Base-by-base conservation (phyloP, 495 filamentous ascomycete genomes). In the Penicillium steckii region DNA sequence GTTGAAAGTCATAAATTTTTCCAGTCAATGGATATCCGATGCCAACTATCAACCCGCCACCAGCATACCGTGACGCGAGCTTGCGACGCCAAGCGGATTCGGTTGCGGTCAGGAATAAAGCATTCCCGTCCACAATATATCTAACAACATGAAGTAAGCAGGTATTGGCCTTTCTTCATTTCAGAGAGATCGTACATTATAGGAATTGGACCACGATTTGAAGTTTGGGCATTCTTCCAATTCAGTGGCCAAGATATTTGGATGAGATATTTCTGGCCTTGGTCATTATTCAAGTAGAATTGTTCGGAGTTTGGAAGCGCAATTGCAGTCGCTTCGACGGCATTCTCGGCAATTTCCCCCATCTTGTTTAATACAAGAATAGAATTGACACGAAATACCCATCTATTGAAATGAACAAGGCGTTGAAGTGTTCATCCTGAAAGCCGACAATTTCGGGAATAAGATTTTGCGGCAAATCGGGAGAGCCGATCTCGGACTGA, bases 91-190 rank as follows among this genome's bases (percentile, higher is more conserved):
- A 62, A 22, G 56, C 46, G 5, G 49, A 43, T 27, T 67, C 64
- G 2, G 61, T 67, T 18, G 64, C 64, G 7, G 64, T 67, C 35
- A 67, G 18, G 46, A 67, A 67, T 18, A 64, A 22, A 1, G 61
- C 53, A 44, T 67, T 67, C 8, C 64, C 64, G 15, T 67, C 64
- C 17, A 67, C 58, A 7, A 62, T 56, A 44, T 67, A 67, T 48
- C 64, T 64, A 43, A 15, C 4, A 17, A 26, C 1, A 17, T 17
- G 33, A 8, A n/a, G 15, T 37, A 37, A 37, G 33, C n/a, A 37
- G n/a, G 33, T 15, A 7, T 37, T 13, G 33, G 7, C n/a, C 3
- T 15, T 37, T 37, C 10, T 3, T 2, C 5, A 15, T 37, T 37
- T 37, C 13, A 15, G 6, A 8, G 18, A 15, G 15, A 8, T 4